These are phyloP conservation scores for Paramecium caudatum DNA, from an alignment of 73 alveolate species.

Conservation along the genomic window DNA sequence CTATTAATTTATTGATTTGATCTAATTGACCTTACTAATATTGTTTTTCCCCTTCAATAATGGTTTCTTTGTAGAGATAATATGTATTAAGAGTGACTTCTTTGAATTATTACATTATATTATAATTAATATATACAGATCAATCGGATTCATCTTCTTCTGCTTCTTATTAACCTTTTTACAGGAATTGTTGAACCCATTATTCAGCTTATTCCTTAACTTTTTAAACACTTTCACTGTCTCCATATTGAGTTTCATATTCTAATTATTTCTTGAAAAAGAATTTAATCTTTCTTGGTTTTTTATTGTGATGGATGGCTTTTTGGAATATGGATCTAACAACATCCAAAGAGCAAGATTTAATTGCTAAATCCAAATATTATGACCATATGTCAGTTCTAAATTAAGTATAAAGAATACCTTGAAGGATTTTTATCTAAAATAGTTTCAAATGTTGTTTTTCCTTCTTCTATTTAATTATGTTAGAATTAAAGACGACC, in stretches of 20 bases:
- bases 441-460: slow-evolving; percentile 95
- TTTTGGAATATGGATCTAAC: slow-evolving; percentile 81
- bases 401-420: not conserved
- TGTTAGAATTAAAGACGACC: slow-evolving; percentile 88
- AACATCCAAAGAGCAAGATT: slow-evolving; percentile 81
- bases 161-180: slow-evolving; percentile 11
- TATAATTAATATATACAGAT: no score
- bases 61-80: not conserved
- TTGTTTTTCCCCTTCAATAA: slow-evolving; percentile 6
- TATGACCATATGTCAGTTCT: slow-evolving; percentile 96
- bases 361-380: slow-evolving; percentile 94
- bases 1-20: not conserved
- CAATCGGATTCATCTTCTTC: slow-evolving; percentile 59
- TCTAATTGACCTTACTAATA: not conserved
- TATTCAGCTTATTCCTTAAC: slow-evolving; percentile 84
- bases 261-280: slow-evolving; percentile 85
- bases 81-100: slow-evolving; percentile 6
- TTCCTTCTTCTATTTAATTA: slow-evolving; percentile 92
- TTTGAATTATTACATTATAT: slow-evolving; percentile 2
- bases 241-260: slow-evolving; percentile 84
- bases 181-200: slow-evolving; percentile 70
- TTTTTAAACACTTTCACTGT: slow-evolving; percentile 78
- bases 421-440: slow-evolving; percentile 89
- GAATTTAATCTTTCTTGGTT: slow-evolving; percentile 84
- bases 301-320: slow-evolving; percentile 73